Evolutionary conservation across 345 rosid genomes (phyloP).

Genomic region (Schrenkiella parvula): DNA sequence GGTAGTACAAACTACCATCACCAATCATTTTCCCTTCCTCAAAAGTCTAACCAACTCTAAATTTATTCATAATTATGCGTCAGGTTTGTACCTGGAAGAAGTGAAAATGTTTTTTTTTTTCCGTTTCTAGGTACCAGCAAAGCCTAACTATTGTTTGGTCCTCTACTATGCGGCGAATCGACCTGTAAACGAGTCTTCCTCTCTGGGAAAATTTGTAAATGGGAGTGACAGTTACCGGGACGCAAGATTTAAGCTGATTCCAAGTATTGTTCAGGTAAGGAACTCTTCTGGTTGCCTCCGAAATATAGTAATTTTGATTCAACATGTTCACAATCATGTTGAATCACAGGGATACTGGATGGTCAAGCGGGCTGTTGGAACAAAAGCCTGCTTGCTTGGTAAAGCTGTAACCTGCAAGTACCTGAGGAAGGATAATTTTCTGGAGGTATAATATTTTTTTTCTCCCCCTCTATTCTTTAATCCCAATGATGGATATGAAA

Average conservation of each 20-base stretch:
- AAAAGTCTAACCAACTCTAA: neutral
- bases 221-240: constrained; percentile 85
- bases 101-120: neutral
- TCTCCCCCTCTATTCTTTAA: neutral
- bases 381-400: constrained; percentile 94
- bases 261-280: constrained; percentile 83
- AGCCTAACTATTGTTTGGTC: constrained; percentile 89
- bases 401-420: constrained; percentile 97
- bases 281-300: constrained; percentile 11
- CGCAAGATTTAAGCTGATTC: constrained; percentile 87
- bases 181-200: constrained; percentile 68
- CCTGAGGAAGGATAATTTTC: constrained; percentile 85
- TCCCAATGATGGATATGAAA: neutral
- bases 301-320: neutral
- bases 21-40: neutral
- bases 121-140: constrained; percentile 76
- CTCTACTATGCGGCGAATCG: constrained; percentile 83
- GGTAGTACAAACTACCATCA: neutral
- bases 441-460: constrained; percentile 51
- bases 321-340: constrained; percentile 2
- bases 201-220: constrained; percentile 75
- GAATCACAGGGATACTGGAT: constrained; percentile 90
- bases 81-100: neutral
- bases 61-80: neutral
- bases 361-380: constrained; percentile 99